Base-by-base conservation (phyloP, 805 yeast species). In the Kurtzmaniella fragi region DNA sequence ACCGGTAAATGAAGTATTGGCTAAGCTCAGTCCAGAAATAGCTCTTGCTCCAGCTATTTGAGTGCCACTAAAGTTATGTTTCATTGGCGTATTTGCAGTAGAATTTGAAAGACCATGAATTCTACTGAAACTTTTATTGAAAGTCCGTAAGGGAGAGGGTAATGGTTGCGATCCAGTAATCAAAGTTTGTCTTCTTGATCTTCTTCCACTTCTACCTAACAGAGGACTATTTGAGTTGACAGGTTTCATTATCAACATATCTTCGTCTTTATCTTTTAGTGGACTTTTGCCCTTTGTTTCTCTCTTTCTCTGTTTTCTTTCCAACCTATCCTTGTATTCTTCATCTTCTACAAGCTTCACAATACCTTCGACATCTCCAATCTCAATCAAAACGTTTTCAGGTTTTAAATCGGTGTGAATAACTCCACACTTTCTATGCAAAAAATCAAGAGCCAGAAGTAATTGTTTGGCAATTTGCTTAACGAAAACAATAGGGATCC, bases 121-220 rank as follows among this genome's bases (percentile, higher is more conserved):
- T 40, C 54, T 64, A 20, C 64, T 57, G 44, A 64, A 65, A 15
- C 70, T 57, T 44, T 64, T 66, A 46, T 64, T 67, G 44, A 67
- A 67, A 1, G 91, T 75, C 38, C 90, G 69, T 35, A 88, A 67
- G 1, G 96, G 96, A 0, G 95, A 84, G 3, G 96, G 96, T 41
- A 89, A 66, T 2, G 97, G 97, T 59, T 89, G 95, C 0, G 96
- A 87, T 0, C 95, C 96, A 0, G 95, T 85, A 35, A 89, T 82
- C 17, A 89, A 62, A 0, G 95, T 81, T 46, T 80, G 82, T 30
- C 91, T 64, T 52, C 95, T 73, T 27, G 86, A 67, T 38, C 84
- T 56, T 34, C 84, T 52, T 5, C 72, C 73, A 43, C 65, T 64
- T 31, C 73, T 47, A 5, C 71, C 71, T 14, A 67, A 45, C 1